Evolutionary conservation across 176 grass and related monocot species (phyloP).

Genomic region (Typha latifolia): DNA sequence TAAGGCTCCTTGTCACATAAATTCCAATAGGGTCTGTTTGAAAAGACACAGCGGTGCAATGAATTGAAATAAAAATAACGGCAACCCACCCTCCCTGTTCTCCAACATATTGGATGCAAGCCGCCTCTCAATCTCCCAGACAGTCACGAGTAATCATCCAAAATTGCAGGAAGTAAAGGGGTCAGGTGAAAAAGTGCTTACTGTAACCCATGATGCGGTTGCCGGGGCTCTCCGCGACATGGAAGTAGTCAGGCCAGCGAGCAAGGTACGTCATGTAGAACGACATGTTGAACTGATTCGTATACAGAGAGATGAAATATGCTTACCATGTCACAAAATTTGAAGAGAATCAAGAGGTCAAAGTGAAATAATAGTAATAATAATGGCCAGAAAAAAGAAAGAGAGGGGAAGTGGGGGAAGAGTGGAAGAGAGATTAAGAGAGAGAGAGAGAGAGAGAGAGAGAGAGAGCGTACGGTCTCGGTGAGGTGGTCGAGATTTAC

Average conservation of each 20-base stretch:
- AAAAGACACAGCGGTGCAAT: too few relatives aligned
- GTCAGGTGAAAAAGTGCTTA: conserved; percentile 12
- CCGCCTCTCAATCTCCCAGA: not conserved
- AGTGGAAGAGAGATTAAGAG: too few relatives aligned
- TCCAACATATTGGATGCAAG: not conserved
- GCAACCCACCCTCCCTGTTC: too few relatives aligned
- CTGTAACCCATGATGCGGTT: conserved; percentile 97
- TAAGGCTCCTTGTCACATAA: too few relatives aligned
- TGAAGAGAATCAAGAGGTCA: too few relatives aligned
- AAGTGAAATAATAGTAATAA: not conserved
- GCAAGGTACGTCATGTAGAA: conserved; percentile 99
- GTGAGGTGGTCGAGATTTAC: conserved; percentile 98
- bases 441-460: not conserved
- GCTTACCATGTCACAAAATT: not conserved
- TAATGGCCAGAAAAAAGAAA: not conserved
- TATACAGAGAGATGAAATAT: too few relatives aligned
- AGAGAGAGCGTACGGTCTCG: conserved; percentile 40
- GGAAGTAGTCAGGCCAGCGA: conserved; percentile 97
- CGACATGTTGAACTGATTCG: conserved; percentile 93
- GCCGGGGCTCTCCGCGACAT: conserved; percentile 53
- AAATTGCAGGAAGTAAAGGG: not conserved
- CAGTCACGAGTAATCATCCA: not conserved
- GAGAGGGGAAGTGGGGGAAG: not conserved
- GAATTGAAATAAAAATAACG: too few relatives aligned
- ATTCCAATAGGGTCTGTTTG: too few relatives aligned